Evolutionary conservation across 139 green algal species (phyloP).

Genomic region (Yamagishiella unicocca): DNA sequence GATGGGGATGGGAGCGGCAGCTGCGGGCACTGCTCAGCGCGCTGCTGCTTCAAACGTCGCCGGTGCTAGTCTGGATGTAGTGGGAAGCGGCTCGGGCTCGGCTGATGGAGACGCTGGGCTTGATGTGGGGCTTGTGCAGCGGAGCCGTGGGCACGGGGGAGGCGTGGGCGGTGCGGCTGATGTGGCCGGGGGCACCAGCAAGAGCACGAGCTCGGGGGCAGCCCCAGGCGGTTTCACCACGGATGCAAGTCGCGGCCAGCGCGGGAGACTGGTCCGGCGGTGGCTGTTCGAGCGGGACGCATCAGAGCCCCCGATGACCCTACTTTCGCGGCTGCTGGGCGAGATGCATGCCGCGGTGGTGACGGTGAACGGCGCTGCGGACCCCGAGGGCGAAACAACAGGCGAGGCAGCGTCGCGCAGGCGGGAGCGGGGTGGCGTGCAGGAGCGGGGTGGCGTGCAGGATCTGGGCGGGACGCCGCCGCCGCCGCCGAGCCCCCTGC

Average conservation of each 20-base stretch:
- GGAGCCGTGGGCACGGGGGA: too few relatives aligned
- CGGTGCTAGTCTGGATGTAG: too few relatives aligned
- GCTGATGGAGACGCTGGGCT: too few relatives aligned
- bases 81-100: too few relatives aligned
- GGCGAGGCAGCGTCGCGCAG: neutral
- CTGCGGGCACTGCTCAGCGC: neutral
- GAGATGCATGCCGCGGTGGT: neutral
- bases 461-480: neutral
- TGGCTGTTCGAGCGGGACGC: conserved; percentile 18
- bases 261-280: neutral
- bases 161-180: too few relatives aligned
- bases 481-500: neutral
- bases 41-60: too few relatives aligned
- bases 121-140: too few relatives aligned
- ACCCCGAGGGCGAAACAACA: neutral
- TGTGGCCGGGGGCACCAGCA: too few relatives aligned
- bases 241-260: too few relatives aligned
- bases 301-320: too few relatives aligned
- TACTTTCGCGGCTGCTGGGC: neutral
- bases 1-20: neutral
- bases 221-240: too few relatives aligned
- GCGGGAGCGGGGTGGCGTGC: neutral
- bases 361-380: neutral
- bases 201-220: too few relatives aligned
- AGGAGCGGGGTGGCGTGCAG: neutral